These are phyloP conservation scores for Leishmania amazonensis DNA, from an alignment of 208 protist species.

Conservation along the genomic window DNA sequence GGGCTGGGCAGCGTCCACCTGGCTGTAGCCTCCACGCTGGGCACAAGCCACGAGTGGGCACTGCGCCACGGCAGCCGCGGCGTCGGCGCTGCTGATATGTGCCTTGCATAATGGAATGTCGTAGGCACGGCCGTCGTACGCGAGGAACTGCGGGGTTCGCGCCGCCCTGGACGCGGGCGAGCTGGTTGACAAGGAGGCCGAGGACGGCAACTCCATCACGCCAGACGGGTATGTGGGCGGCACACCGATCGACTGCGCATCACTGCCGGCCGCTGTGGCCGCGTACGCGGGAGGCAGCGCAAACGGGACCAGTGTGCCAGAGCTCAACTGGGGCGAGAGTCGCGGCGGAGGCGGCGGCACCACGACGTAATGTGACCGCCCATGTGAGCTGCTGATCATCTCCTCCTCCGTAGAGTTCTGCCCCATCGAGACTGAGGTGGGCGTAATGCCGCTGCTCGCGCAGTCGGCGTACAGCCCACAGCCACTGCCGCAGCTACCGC, in stretches of 20 bases:
- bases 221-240: not conserved
- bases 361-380: not conserved
- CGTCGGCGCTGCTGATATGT: conserved; percentile 13
- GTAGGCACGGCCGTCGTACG: conserved; percentile 58
- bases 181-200: not conserved
- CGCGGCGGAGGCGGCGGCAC: conserved; percentile 16
- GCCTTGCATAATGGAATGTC: conserved; percentile 25
- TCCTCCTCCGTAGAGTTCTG: conserved; percentile 15
- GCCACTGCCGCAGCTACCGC: not conserved
- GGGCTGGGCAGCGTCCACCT: not conserved
- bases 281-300: conserved; percentile 15
- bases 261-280: not conserved
- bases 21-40: not conserved
- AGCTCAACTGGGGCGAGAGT: conserved; percentile 9
- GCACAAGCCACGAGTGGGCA: not conserved
- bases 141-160: conserved; percentile 32
- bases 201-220: not conserved
- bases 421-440: not conserved
- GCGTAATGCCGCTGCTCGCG: conserved; percentile 6
- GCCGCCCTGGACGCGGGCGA: not conserved
- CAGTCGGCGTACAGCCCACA: conserved; percentile 1
- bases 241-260: not conserved
- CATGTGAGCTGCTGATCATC: conserved; percentile 13
- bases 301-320: not conserved
- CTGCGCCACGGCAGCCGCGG: not conserved